phyloP scores from a whole-genome alignment of 805 yeast genomes.

The Kluyveromyces nonfermentans region DNA sequence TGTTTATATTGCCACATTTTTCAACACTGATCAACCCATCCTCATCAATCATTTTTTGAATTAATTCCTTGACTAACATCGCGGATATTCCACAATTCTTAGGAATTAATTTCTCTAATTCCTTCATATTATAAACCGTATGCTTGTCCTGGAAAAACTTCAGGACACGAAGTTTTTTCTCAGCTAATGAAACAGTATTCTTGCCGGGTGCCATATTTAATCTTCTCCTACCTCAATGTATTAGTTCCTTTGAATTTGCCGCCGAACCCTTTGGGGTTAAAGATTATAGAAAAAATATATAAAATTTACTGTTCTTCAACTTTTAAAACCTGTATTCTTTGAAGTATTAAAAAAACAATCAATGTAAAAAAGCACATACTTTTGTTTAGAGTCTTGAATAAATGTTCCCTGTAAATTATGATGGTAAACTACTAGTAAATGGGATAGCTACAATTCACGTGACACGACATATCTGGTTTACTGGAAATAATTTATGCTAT shows the following conservation, averaged over 20 bases:
- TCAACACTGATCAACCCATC: constrained; percentile 37
- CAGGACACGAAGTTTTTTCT: constrained; percentile 31
- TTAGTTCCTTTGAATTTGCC: background rate
- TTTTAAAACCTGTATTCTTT: background rate
- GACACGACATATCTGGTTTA: too few species aligned
- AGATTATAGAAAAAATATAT: too few species aligned
- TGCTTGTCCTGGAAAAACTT: constrained; percentile 34
- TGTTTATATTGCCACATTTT: constrained; percentile 45
- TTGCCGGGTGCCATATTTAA: constrained; percentile 18
- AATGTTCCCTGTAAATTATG: background rate
- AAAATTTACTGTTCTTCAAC: too few species aligned
- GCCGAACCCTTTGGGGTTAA: too few species aligned
- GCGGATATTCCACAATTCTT: constrained; percentile 40
- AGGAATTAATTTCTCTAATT: constrained; percentile 38
- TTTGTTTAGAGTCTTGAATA: background rate
- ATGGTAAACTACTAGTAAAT: too few species aligned
- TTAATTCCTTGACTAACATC: constrained; percentile 44
- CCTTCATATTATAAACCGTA: constrained; percentile 40
- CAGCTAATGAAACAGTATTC: constrained; percentile 29
- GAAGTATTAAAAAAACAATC: too few species aligned
- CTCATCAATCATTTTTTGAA: constrained; percentile 41
- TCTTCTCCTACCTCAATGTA: too few species aligned
- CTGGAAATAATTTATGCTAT: too few species aligned
- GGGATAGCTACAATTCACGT: too few species aligned
- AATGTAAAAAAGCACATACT: background rate